These are phyloP conservation scores for Spergularia marina DNA, from an alignment of 148 eudicot genomes.

Conservation along the genomic window DNA sequence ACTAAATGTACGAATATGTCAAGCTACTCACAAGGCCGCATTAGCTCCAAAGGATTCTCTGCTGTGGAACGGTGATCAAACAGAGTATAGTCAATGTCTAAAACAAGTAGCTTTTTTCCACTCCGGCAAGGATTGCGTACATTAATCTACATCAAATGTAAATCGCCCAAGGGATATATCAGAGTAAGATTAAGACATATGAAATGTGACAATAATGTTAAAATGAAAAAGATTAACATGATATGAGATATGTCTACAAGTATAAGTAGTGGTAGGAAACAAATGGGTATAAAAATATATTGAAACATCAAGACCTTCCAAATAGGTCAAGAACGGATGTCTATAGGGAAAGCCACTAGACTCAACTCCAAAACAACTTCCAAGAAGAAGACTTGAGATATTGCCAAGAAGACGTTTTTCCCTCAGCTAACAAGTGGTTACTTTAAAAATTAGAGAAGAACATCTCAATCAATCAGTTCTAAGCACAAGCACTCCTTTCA, in stretches of 20 bases:
- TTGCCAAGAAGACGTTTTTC: no score
- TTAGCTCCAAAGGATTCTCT: constrained; percentile 83
- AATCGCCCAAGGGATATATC: constrained; percentile 5
- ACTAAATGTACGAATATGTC: not conserved
- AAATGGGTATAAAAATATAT: not conserved
- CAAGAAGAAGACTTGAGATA: no score
- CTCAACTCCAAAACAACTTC: not conserved
- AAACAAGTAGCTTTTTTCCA: constrained; percentile 92
- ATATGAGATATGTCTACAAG: no score
- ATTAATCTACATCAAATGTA: constrained; percentile 51
- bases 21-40: constrained; percentile 88
- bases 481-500: no score
- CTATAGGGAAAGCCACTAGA: not conserved
- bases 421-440: no score
- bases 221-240: no score
- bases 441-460: no score
- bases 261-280: no score
- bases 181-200: constrained; percentile 1
- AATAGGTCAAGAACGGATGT: not conserved
- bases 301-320: not conserved
- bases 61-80: constrained; percentile 98
- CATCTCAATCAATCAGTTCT: no score
- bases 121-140: constrained; percentile 82
- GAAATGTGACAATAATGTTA: not conserved
- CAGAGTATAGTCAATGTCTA: constrained; percentile 93